Evolutionary conservation across 2,329 filamentous ascomycete genomes (phyloP).

Genomic region (Cladobotryum protrusum): DNA sequence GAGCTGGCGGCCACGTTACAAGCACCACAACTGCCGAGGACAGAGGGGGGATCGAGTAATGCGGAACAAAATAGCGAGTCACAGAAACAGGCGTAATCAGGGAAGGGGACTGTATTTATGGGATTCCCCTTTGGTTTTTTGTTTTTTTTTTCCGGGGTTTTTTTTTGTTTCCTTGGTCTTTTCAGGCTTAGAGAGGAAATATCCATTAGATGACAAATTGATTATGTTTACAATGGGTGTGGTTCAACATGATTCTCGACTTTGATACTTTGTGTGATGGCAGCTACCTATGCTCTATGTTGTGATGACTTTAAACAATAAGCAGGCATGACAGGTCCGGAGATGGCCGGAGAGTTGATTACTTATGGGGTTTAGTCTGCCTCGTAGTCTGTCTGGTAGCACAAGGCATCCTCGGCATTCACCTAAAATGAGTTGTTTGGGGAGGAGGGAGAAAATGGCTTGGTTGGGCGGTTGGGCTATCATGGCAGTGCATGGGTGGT

Average conservation of each 20-base stretch:
- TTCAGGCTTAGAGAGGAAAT: slow-evolving; percentile 2
- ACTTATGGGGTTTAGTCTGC: too few species aligned
- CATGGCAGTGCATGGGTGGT: too few species aligned
- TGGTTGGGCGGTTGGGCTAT: too few species aligned
- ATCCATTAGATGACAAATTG: slow-evolving; percentile 1
- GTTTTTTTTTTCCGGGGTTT: slow-evolving; percentile 3
- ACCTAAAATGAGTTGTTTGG: too few species aligned
- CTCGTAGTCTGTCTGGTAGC: too few species aligned
- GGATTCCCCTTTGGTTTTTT: slow-evolving; percentile 12
- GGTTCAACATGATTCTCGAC: neutral
- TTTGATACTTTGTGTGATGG: neutral
- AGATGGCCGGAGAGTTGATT: too few species aligned
- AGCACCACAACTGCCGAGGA: slow-evolving; percentile 1
- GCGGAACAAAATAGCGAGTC: slow-evolving; percentile 16
- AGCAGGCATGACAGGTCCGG: too few species aligned
- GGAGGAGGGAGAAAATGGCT: too few species aligned
- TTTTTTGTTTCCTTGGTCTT: slow-evolving; percentile 5
- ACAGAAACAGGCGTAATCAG: slow-evolving; percentile 21
- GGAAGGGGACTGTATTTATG: slow-evolving; percentile 13
- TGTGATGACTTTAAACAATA: too few species aligned
- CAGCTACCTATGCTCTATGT: too few species aligned
- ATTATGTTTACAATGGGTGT: too few species aligned
- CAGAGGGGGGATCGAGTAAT: slow-evolving; percentile 14
- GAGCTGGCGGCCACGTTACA: slow-evolving; percentile 16
- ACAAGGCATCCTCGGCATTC: too few species aligned